phyloP scores from a whole-genome alignment of 1,284 basidiomycete species.

The Marasmius fiardii region DNA sequence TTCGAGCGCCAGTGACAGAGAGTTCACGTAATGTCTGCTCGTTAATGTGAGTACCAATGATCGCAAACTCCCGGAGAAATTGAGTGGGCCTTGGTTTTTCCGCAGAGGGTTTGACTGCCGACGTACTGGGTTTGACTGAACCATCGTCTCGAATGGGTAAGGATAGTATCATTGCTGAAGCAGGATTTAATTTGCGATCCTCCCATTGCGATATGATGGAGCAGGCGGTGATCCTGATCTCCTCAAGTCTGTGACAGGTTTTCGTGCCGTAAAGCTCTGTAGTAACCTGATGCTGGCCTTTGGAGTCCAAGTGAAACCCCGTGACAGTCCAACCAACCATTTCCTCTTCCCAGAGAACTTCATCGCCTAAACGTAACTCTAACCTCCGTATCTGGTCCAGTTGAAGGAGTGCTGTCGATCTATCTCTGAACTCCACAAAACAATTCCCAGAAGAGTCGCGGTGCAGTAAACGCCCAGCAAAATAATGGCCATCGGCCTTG shows the following conservation, averaged over 20 bases:
- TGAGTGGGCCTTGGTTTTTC: background rate
- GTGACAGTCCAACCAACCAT: conserved; percentile 16
- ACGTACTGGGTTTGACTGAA: background rate
- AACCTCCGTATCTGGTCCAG: conserved; percentile 53
- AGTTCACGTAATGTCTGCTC: conserved; percentile 43
- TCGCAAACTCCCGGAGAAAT: background rate
- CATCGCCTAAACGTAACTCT: conserved; percentile 49
- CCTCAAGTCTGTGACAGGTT: conserved; percentile 18
- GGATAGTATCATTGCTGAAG: background rate
- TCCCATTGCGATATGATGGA: conserved; percentile 50
- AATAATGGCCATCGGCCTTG: conserved; percentile 58
- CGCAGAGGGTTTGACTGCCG: background rate
- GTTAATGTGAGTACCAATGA: conserved; percentile 20
- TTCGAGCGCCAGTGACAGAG: conserved; percentile 51
- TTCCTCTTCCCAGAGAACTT: conserved; percentile 20
- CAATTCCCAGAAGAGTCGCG: conserved; percentile 29
- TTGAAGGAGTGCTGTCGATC: conserved; percentile 38
- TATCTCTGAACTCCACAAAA: conserved; percentile 61
- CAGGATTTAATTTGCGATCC: conserved; percentile 31
- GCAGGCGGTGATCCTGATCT: conserved; percentile 45
- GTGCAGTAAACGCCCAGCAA: conserved; percentile 49
- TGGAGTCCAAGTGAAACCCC: background rate
- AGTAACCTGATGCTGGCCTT: background rate
- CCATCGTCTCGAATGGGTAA: background rate
- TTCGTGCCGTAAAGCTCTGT: background rate